phyloP scores from a whole-genome alignment of 805 yeast genomes.

The Candida golubevii region DNA sequence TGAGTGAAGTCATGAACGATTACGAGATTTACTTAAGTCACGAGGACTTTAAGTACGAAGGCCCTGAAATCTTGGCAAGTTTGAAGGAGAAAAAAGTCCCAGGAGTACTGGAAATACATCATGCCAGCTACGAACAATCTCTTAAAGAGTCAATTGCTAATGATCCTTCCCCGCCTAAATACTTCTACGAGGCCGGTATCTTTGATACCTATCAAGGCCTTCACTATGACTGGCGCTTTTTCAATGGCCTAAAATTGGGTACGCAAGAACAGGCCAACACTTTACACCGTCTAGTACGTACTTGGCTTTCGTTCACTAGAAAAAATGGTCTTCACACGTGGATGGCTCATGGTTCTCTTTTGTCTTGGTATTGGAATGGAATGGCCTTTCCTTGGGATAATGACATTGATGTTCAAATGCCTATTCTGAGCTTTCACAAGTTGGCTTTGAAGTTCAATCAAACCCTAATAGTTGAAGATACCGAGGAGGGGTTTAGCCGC shows the following conservation, averaged over 20 bases:
- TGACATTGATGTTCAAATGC: constrained; percentile 28
- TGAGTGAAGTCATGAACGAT: constrained; percentile 21
- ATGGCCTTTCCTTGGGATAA: constrained; percentile 28
- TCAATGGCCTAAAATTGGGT: constrained; percentile 19
- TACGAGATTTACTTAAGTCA: constrained; percentile 25
- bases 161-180: constrained; percentile 26
- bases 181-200: constrained; percentile 41
- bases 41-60: constrained; percentile 26
- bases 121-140: not conserved
- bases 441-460: constrained; percentile 21
- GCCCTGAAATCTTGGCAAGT: not conserved
- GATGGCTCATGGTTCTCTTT: constrained; percentile 28
- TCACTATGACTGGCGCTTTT: constrained; percentile 29
- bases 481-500: constrained; percentile 51
- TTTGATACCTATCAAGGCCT: constrained; percentile 19
- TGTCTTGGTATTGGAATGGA: constrained; percentile 31
- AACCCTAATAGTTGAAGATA: constrained; percentile 22
- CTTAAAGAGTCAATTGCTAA: not conserved
- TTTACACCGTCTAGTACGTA: constrained; percentile 20
- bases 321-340: constrained; percentile 24
- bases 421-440: constrained; percentile 23
- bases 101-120: not conserved
- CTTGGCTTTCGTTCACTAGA: constrained; percentile 26
- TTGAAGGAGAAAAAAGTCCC: not conserved
- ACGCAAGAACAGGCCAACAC: constrained; percentile 18